These are phyloP conservation scores for Colletotrichum echinochloae DNA, from an alignment of 2,329 filamentous ascomycete species.

Conservation along the genomic window DNA sequence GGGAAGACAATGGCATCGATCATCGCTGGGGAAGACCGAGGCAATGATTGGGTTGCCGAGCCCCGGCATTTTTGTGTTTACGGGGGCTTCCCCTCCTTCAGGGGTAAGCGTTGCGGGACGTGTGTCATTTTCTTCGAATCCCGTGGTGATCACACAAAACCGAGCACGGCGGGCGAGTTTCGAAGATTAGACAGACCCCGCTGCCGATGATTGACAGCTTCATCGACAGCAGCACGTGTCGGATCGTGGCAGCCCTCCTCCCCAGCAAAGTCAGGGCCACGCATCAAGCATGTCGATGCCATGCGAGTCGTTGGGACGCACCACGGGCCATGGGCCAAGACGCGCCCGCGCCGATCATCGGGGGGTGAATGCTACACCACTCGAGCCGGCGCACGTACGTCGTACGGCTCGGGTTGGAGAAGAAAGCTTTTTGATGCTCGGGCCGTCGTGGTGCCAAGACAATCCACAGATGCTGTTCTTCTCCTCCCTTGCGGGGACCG, in stretches of 20 bases:
- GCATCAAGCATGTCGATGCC: not conserved
- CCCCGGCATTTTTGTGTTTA: constrained; percentile 19
- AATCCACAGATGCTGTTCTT: not conserved
- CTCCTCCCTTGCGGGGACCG: not conserved
- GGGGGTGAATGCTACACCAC: not conserved
- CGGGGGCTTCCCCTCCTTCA: not conserved
- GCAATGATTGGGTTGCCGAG: constrained; percentile 18
- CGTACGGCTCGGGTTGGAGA: constrained; percentile 20
- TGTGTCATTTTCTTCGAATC: constrained; percentile 36
- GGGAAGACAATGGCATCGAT: constrained; percentile 10
- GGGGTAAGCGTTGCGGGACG: constrained; percentile 28
- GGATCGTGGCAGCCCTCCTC: not conserved
- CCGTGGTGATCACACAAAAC: constrained; percentile 37
- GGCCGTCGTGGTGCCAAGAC: constrained; percentile 20
- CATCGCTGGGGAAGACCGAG: not conserved
- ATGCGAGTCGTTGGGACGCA: not conserved
- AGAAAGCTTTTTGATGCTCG: constrained; percentile 29
- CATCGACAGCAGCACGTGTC: constrained; percentile 12
- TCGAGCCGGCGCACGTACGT: not conserved
- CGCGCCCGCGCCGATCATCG: constrained; percentile 19
- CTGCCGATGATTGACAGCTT: constrained; percentile 3
- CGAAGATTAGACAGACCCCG: constrained; percentile 17
- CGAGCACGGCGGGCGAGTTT: constrained; percentile 6
- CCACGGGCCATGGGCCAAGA: constrained; percentile 10
- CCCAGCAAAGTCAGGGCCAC: not conserved